Percentiles rank a stretch among this genome's conserved stretches.
Conservation (phyloP, 495 filamentous ascomycete species). For the Staphylotrichum longicolle region DNA sequence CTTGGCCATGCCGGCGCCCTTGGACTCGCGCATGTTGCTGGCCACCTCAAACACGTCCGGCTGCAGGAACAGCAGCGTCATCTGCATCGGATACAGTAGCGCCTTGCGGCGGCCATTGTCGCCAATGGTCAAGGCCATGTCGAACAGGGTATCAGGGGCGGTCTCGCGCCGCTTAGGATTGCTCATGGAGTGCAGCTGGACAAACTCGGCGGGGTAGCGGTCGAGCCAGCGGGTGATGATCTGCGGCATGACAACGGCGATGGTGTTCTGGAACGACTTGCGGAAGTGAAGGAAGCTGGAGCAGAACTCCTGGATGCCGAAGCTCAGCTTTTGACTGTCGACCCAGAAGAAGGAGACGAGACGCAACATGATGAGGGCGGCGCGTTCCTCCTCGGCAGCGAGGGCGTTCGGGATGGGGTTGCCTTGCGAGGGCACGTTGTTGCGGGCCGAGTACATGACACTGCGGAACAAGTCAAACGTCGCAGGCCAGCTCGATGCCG, state of each 20-base stretch:
- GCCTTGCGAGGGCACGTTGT: slow-evolving; percentile 42
- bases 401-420: slow-evolving; percentile 37
- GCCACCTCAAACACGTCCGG: slow-evolving; percentile 65
- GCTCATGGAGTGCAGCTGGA: slow-evolving; percentile 55
- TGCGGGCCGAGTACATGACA: slow-evolving; percentile 49
- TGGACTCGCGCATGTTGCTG: slow-evolving; percentile 58
- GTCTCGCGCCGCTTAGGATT: slow-evolving; percentile 54
- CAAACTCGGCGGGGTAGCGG: slow-evolving; percentile 59
- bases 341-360: slow-evolving; percentile 60
- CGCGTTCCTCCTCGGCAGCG: slow-evolving; percentile 52
- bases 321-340: slow-evolving; percentile 56
- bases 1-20: slow-evolving; percentile 56
- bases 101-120: slow-evolving; percentile 53
- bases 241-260: slow-evolving; percentile 57
- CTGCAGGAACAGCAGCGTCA: slow-evolving; percentile 56
- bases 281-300: slow-evolving; percentile 62
- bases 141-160: slow-evolving; percentile 61
- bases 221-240: slow-evolving; percentile 63
- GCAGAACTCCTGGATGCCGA: slow-evolving; percentile 60
- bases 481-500: slow-evolving; percentile 57
- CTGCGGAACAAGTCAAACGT: slow-evolving; percentile 54
- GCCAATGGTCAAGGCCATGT: slow-evolving; percentile 57
- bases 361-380: slow-evolving; percentile 49
- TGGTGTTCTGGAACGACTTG: slow-evolving; percentile 58
- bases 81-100: slow-evolving; percentile 60